Base-by-base conservation (phyloP, 192 early-diverging fungal genomes). In the Dissophora globulifera region DNA sequence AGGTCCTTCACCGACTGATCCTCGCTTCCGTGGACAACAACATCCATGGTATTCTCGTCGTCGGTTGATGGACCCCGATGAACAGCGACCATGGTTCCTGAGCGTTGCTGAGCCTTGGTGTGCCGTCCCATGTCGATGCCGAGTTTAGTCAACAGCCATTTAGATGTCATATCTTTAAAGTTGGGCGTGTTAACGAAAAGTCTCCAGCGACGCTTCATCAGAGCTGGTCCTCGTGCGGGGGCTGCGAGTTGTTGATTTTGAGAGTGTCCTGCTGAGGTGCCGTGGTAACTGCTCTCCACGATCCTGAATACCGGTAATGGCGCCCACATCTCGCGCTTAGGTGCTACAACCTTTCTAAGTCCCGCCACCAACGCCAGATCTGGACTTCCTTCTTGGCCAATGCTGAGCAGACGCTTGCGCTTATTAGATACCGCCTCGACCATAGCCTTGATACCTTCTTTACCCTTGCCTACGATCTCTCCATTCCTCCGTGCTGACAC, bases 71-170 rank as follows among this genome's bases (percentile, higher is more conserved):
- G 42, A 15, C 60, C 35, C 27, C 31, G 70, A 22, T 67, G 72
- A 3, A 50, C 35, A 4, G 72, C 63, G 12, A 52, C 47, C 72
- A 76, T 67, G 9, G 27, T 33, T 46, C 72, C 72, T 17, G 72
- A 66, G 35, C 72, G 56, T 16, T 76, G 72, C 17, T 62, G 58
- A 12, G 41, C 15, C 31, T 52, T 58, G 26, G 58, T 67, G 1
- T 51, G 20, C 20, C 72, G 42, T 12, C 72, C 58, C 51, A 76
- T 76, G 27, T 67, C 63, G 2, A 60, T 29, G 4, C 64, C 72
- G 10, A 76, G 23, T 40, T 76, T 76, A 9, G 62, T 59, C 23
- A 75, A 26, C 9, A 75, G 57, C 71, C 71, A 75, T 33, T 75
- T 75, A 3, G 71, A 76, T 3, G 41, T 49, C n/a, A 19, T 66